These are phyloP conservation scores for Sphaerobolus stellatus DNA, from an alignment of 1,284 basidiomycete species.

Conservation along the genomic window DNA sequence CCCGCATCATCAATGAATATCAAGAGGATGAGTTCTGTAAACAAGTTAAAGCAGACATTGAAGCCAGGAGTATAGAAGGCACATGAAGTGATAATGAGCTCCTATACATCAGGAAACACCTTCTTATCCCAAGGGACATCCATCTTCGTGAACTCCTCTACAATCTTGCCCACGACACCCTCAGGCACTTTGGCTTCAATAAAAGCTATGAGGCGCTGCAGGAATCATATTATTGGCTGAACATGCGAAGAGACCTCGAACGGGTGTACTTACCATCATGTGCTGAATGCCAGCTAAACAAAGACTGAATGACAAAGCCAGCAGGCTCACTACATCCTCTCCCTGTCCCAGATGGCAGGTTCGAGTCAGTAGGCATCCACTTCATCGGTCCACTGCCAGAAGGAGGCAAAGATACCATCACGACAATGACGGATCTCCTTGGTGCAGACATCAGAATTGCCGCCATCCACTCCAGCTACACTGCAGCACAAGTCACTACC, in stretches of 20 bases:
- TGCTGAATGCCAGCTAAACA: constrained; percentile 13
- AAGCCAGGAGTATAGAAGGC: no score
- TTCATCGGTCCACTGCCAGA: constrained; percentile 26
- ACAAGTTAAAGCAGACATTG: no score
- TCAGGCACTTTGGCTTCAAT: constrained; percentile 39
- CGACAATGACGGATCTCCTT: constrained; percentile 14
- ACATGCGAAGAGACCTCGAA: constrained; percentile 35
- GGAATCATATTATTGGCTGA: constrained; percentile 40
- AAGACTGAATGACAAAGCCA: constrained; percentile 5
- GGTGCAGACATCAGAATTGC: constrained; percentile 4
- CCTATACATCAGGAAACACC: constrained; percentile 26
- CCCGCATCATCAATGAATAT: no score
- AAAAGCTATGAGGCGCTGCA: constrained; percentile 33
- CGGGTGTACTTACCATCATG: constrained; percentile 9
- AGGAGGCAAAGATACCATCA: constrained; percentile 6
- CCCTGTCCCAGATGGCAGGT: constrained; percentile 18
- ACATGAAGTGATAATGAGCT: constrained; percentile 20
- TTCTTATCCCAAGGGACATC: constrained; percentile 30
- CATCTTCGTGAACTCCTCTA: constrained; percentile 24
- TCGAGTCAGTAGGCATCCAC: constrained; percentile 22
- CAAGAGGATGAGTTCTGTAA: no score
- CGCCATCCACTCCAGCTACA: constrained; percentile 10
- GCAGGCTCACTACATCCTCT: constrained; percentile 23
- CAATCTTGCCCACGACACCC: constrained; percentile 28
- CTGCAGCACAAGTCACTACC: constrained; percentile 22